A percentile compares a stretch with the other conserved stretches of the same genome.
phyloP scores from a whole-genome alignment of 2,329 filamentous ascomycete genomes.

The Penicillium brevicompactum region DNA sequence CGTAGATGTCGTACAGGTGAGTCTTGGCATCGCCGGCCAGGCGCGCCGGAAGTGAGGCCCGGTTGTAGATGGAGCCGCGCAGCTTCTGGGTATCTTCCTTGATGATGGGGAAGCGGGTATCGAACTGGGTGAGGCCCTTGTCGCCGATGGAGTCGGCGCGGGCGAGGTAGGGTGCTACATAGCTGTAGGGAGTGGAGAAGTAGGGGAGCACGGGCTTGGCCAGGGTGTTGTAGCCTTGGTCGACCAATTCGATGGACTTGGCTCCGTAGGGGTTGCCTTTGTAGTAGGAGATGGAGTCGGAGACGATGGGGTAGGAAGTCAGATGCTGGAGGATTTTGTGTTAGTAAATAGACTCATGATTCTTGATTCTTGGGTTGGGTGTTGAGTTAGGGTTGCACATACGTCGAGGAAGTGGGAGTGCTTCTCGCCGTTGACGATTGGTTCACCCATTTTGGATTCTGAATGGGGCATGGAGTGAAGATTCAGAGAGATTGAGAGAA shows the following conservation, averaged over 20 bases:
- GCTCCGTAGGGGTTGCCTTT: constrained; percentile 81
- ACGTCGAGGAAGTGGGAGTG: constrained; percentile 50
- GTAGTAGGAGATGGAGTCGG: constrained; percentile 75
- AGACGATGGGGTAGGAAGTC: constrained; percentile 78
- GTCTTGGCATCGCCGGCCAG: constrained; percentile 60
- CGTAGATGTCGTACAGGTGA: constrained; percentile 47
- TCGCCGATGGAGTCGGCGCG: constrained; percentile 79
- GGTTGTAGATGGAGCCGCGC: constrained; percentile 63
- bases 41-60: constrained; percentile 65
- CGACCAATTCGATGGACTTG: constrained; percentile 75
- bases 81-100: constrained; percentile 75
- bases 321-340: constrained; percentile 64
- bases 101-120: constrained; percentile 70
- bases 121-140: constrained; percentile 68
- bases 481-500: background rate
- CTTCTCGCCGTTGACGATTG: constrained; percentile 54
- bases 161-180: constrained; percentile 80
- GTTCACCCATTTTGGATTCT: constrained; percentile 47
- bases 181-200: constrained; percentile 76
- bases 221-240: constrained; percentile 74
- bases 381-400: constrained; percentile 11
- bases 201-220: constrained; percentile 78
- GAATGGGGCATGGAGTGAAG: constrained; percentile 51
- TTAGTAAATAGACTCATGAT: constrained; percentile 18
- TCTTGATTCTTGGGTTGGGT: background rate